Evolutionary conservation across 345 rosid species (phyloP), one percentile per base, ranked within the genome.

Genomic region (Moringa oleifera): DNA sequence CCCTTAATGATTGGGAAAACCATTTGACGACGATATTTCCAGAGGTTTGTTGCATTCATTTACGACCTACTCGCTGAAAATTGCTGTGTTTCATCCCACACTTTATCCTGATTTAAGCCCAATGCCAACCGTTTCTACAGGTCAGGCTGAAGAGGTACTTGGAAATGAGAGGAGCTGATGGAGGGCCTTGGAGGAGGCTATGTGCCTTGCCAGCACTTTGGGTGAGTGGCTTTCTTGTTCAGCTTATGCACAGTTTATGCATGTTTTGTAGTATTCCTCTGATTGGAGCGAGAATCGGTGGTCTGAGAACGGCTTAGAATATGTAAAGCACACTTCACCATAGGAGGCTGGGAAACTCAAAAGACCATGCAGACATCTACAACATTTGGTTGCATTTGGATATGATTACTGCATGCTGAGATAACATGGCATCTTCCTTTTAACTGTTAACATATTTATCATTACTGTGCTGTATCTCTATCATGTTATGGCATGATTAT

Each of bases 81-180:
- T 50, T 17, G 13, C 24, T 62, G 2, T 9, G 59, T 55, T 66
- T 41, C 37, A 4, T 33, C 7, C 24, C 28, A 19, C 68, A 60
- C 25, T 57, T 15, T 31, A 53, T 57, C 55, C 59, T 61, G 53
- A 55, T 63, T 62, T 64, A 62, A 71, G 17, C 53, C 55, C 51
- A 46, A 47, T 21, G 25, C 51, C 53, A 25, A 18, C 70, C 11
- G 5, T 52, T 36, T 57, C 49, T 61, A 60, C 79, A 88, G 97
- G 99, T 94, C 51, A 83, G 99, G 64, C 75, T 94, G 65, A 94
- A 95, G 88, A 83, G 99, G 59, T 95, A 95, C 79, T 77, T 95
- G 82, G 99, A 95, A 82, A 95, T 95, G 99, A 91, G 97, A 75
- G 99, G 99, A 59, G 96, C 97, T 75, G 99, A 91, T 84, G 96